Evolutionary conservation across 129 eudicot species (phyloP), one percentile per base, ranked within the genome.

Genomic region (Silybum marianum): DNA sequence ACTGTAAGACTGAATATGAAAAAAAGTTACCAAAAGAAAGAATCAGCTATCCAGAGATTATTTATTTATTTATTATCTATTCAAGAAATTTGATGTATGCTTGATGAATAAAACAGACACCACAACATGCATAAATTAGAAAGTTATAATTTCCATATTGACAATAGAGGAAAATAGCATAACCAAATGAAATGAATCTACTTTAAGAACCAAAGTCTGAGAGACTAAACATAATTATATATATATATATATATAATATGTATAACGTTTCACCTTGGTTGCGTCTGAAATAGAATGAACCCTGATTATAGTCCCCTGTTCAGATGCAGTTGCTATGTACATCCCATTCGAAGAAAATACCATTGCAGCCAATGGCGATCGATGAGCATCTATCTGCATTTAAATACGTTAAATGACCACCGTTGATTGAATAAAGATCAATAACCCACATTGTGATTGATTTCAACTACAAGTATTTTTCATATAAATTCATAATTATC

Each of bases 311-410:
- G 99, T 95, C 84, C 99, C 99, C 72, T 92, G 99, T 79, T 92
- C 99, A 14, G 99, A 95, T 74, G 99, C 97, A 62, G 99, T 95
- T 19, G 99, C 97, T 62, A 95, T 85, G 86, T 95, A 89, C 92
- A 81, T 92, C 78, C 99, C 99, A 79, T 89, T 88, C 26, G 97
- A 92, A 74, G 99, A 95, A 69, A 95, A 87, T 71, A 78, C 90
- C 75, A 95, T 85, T 84, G 97, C 96, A 82, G 89, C 88, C 80
- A 95, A 71, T 9, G 97, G 92, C 7, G 97, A 92, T 34, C 85
- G 91, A 82, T 95, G 98, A 69, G 98, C 98, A 51, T 88, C 94
- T 65, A 95, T 89, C 98, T 95, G 92, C 73, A 82, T 63, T 67
- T 78, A 24, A 21, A 66, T 23, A 79, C 9, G 30, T 28, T 28